phyloP scores from a whole-genome alignment of 139 green algal genomes.

The Coelastrella sp. region DNA sequence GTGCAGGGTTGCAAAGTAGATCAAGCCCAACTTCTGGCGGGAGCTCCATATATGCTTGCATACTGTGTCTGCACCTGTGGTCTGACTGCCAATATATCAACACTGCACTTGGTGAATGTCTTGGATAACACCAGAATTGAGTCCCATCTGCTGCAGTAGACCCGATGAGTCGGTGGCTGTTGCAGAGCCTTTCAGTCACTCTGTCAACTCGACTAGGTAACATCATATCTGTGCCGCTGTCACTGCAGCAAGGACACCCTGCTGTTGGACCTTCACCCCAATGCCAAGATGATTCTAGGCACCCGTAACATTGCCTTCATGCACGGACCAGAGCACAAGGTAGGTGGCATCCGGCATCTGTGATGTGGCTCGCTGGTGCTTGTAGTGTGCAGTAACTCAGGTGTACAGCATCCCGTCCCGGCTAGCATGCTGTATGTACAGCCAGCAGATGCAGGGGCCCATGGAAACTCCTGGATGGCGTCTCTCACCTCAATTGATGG shows the following conservation, averaged over 20 bases:
- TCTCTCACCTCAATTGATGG: not conserved
- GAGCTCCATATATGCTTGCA: not conserved
- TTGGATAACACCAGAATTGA: not conserved
- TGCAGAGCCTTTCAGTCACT: too few species aligned
- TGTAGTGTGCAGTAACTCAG: not conserved
- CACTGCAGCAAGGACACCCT: constrained; percentile 63
- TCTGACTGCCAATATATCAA: too few species aligned
- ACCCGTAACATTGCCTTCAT: constrained; percentile 88
- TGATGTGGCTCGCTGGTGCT: not conserved
- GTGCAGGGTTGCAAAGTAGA: too few species aligned
- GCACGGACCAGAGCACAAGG: constrained; percentile 84
- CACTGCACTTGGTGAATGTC: too few species aligned
- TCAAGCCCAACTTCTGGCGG: too few species aligned
- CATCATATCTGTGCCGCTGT: too few species aligned
- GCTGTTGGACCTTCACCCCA: constrained; percentile 86
- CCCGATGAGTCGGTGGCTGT: too few species aligned
- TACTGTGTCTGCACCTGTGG: not conserved
- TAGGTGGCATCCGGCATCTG: not conserved
- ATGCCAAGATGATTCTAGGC: constrained; percentile 82
- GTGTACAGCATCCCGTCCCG: not conserved
- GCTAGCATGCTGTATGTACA: too few species aligned
- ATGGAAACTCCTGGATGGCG: too few species aligned
- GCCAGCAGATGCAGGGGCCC: too few species aligned
- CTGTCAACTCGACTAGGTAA: too few species aligned
- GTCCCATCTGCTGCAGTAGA: not conserved